These are phyloP conservation scores for Globisporangium apiculatum DNA, from an alignment of 352 stramenopile species.

Conservation along the genomic window DNA sequence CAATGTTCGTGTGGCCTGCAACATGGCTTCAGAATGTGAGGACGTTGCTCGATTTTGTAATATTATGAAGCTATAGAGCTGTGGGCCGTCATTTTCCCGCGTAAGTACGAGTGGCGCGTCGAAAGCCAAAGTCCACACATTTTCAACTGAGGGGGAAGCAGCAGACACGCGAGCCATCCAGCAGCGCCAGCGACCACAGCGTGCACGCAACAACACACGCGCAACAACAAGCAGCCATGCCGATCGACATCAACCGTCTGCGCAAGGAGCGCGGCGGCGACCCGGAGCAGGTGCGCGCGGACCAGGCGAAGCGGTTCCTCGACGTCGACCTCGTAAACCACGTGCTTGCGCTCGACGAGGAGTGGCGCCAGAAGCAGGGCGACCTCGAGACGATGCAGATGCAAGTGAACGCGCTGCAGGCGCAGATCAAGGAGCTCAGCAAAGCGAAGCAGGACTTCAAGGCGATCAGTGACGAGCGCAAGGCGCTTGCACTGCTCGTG, in stretches of 20 bases:
- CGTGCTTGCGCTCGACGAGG: conserved; percentile 92
- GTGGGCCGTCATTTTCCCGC: no score
- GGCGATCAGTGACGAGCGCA: conserved; percentile 72
- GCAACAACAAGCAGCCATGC: conserved; percentile 64
- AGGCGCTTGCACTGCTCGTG: conserved; percentile 55
- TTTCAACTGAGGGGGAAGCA: not conserved
- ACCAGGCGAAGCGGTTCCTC: conserved; percentile 93
- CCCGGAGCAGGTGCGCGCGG: conserved; percentile 90
- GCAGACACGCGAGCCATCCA: not conserved
- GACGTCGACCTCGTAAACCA: conserved; percentile 93
- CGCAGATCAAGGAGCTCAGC: conserved; percentile 83
- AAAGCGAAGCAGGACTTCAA: conserved; percentile 87
- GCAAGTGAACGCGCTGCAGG: conserved; percentile 81
- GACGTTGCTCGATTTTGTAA: no score
- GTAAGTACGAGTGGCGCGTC: no score
- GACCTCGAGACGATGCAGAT: conserved; percentile 82
- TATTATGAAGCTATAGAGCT: no score
- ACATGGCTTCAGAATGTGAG: no score
- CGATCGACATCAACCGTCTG: conserved; percentile 98
- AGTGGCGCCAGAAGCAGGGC: conserved; percentile 83
- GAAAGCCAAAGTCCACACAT: no score
- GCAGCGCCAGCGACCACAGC: not conserved
- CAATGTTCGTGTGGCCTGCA: no score
- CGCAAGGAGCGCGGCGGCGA: conserved; percentile 94
- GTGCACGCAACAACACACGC: conserved; percentile 10